Evolutionary conservation across 495 filamentous ascomycete genomes (phyloP).

Genomic region (Annulohypoxylon stygium): DNA sequence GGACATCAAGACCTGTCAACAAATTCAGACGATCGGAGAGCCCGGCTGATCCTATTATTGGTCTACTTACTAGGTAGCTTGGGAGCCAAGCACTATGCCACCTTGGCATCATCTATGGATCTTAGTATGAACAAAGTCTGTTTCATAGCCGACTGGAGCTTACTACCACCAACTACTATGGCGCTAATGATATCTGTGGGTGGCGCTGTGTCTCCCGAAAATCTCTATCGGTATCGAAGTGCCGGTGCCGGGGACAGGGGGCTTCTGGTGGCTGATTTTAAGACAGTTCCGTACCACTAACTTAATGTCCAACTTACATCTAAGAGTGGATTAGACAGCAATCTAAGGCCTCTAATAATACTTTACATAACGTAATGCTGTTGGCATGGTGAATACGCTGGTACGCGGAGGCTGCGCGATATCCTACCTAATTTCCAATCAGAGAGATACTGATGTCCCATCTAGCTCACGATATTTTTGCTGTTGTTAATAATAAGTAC

Average conservation of each 20-base stretch:
- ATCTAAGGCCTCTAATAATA: not conserved
- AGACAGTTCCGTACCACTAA: not conserved
- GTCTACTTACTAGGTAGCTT: no score
- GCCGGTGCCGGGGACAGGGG: not conserved
- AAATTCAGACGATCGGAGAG: no score
- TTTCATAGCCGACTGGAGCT: not conserved
- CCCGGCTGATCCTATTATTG: no score
- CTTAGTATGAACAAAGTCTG: not conserved
- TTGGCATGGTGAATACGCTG: not conserved
- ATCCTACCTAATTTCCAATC: not conserved
- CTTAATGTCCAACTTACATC: not conserved
- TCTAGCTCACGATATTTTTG: not conserved
- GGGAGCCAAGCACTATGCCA: not conserved
- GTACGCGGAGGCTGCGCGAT: not conserved
- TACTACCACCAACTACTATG: not conserved
- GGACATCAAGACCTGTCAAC: not conserved
- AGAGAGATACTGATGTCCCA: not conserved
- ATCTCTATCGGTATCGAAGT: not conserved
- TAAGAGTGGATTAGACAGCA: not conserved
- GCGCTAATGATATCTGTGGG: not conserved
- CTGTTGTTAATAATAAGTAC: not conserved
- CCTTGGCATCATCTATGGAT: not conserved
- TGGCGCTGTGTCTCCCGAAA: not conserved
- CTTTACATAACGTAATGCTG: not conserved
- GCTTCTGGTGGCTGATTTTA: not conserved